These are phyloP conservation scores for Entomophthora muscae DNA, from an alignment of 371 early-diverging fungal genomes.

Conservation along the genomic window DNA sequence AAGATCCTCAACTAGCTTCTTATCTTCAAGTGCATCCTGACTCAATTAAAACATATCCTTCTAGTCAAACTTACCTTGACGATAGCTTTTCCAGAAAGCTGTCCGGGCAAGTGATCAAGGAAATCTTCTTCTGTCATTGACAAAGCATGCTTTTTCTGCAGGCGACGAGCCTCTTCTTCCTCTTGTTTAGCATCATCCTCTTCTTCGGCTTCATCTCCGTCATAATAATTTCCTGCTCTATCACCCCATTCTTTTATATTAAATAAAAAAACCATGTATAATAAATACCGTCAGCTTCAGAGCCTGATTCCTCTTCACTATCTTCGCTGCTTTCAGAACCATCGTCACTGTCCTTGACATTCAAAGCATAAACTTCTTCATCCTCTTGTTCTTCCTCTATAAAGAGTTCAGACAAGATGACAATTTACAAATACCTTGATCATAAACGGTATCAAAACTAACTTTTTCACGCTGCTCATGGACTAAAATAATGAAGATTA, in stretches of 20 bases:
- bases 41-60: background rate
- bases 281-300: background rate
- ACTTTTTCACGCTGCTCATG: slow-evolving; percentile 32
- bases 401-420: no score
- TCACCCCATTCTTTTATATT: slow-evolving; percentile 33
- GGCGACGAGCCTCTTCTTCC: slow-evolving; percentile 73
- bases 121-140: slow-evolving; percentile 81
- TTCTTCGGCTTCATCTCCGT: slow-evolving; percentile 54
- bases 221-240: slow-evolving; percentile 48
- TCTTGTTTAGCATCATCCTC: slow-evolving; percentile 70
- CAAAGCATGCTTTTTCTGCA: slow-evolving; percentile 61
- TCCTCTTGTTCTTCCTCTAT: slow-evolving; percentile 16
- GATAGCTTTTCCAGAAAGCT: background rate
- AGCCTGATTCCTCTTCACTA: slow-evolving; percentile 21
- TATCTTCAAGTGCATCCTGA: slow-evolving; percentile 17
- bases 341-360: slow-evolving; percentile 17
- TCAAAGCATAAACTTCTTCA: slow-evolving; percentile 14
- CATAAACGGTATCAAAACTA: slow-evolving; percentile 29
- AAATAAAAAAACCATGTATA: background rate
- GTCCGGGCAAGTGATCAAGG: slow-evolving; percentile 38
- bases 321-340: slow-evolving; percentile 24
- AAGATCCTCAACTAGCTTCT: slow-evolving; percentile 26
- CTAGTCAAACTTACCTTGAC: background rate
- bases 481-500: background rate
- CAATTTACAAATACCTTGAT: slow-evolving; percentile 16